Conservation (phyloP, 192 early-diverging fungal genomes). For the Backusella sp. region DNA sequence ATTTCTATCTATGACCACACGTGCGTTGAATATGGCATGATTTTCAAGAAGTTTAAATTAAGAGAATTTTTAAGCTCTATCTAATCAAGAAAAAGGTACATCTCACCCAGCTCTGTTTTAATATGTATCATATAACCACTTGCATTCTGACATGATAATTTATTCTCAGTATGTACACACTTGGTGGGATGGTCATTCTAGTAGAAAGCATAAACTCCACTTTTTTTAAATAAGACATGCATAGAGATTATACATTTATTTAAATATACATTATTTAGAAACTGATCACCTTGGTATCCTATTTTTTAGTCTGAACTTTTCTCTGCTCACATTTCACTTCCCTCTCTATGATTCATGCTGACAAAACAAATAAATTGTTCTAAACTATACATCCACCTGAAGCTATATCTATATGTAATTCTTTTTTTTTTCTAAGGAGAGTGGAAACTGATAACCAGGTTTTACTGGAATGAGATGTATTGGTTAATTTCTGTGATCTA, state of each 20-base stretch:
- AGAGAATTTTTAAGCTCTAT: background rate
- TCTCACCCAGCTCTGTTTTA: background rate
- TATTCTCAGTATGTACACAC: background rate
- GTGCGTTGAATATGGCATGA: background rate
- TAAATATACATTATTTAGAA: background rate
- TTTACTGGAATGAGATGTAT: background rate
- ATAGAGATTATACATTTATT: background rate
- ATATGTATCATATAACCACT: background rate
- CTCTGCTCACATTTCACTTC: background rate
- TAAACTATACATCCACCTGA: too few relatives aligned
- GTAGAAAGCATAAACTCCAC: background rate
- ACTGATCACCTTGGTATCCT: background rate
- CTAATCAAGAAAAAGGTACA: background rate
- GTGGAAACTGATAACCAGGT: background rate
- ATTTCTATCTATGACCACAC: background rate
- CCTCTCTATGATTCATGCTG: background rate
- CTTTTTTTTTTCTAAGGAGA: background rate
- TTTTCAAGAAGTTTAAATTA: constrained; percentile 1
- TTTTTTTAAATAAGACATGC: background rate
- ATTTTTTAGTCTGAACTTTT: background rate
- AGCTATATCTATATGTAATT: too few relatives aligned
- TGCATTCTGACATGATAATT: background rate
- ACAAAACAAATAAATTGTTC: too few relatives aligned
- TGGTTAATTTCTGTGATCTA: background rate
- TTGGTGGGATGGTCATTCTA: background rate